Conservation (phyloP, 2,329 filamentous ascomycete genomes). For the Aspergillus latus region DNA sequence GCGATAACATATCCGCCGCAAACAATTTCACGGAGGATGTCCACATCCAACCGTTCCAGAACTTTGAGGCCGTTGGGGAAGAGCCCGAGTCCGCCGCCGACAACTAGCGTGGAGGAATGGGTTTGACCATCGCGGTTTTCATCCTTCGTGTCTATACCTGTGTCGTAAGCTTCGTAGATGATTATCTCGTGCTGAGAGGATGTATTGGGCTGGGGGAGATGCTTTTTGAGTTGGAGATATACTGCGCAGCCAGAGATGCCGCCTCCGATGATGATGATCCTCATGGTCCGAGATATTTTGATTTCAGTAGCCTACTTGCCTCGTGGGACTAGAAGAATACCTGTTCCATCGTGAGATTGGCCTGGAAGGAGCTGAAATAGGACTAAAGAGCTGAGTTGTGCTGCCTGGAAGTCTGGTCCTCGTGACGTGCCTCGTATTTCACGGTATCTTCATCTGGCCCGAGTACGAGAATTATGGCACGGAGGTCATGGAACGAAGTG, state of each 20-base stretch:
- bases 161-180: slow-evolving; percentile 45
- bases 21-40: slow-evolving; percentile 35
- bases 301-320: too few species aligned
- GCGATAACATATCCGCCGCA: slow-evolving; percentile 36
- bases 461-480: too few species aligned
- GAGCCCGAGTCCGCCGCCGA: slow-evolving; percentile 42
- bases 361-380: neutral
- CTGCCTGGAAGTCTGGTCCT: neutral
- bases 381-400: neutral
- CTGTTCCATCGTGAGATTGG: too few species aligned
- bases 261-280: slow-evolving; percentile 45
- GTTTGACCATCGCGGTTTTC: slow-evolving; percentile 22
- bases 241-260: slow-evolving; percentile 43
- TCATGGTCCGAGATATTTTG: slow-evolving; percentile 29
- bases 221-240: slow-evolving; percentile 44
- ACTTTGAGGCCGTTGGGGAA: slow-evolving; percentile 43
- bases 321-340: too few species aligned
- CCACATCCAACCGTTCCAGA: slow-evolving; percentile 37
- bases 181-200: slow-evolving; percentile 29
- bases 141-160: slow-evolving; percentile 25
- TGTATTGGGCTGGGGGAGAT: slow-evolving; percentile 30
- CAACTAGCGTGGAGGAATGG: slow-evolving; percentile 36
- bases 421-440: neutral
- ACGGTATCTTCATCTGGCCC: neutral
- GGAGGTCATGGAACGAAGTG: too few species aligned